Base-by-base conservation (phyloP, 1,139 yeast species). In the Spathaspora sp. region DNA sequence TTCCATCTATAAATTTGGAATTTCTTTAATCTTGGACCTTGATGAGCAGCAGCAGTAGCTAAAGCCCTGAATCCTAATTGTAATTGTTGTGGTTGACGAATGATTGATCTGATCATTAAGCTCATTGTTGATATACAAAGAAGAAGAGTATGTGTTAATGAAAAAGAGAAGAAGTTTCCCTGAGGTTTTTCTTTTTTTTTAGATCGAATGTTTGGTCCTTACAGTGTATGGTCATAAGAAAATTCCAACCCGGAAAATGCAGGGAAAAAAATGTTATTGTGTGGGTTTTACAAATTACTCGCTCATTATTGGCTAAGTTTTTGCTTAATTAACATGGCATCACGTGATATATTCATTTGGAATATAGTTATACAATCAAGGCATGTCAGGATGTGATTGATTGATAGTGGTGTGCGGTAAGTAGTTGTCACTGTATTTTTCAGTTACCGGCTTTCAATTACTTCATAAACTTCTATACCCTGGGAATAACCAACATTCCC, bases 1-100 rank as follows among this genome's bases (percentile, higher is more conserved):
- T 88, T 88, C 98, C 99, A 93, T 76, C 99, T 84, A 79, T 93
- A 93, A 59, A 93, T 84, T 67, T 91, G 89, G 71, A 93, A 90
- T 44, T 85, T 82, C 76, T 93, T 93, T 58, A 86, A 55, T 55
- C 85, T 78, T 48, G 86, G 83, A 7, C 75, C 55, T 51, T 67
- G 63, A 38, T 62, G 61, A 31, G 66, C 60, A 49, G 70, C 72
- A 45, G 62, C 62, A 40, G 80, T 73, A 51, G 80, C 80, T 56
- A 75, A 69, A 13, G 66, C 57, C 61, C 79, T 70, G 45, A 60
- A 43, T 11, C 50, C 43, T 34, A 33, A 27, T 34, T 47, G 43
- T 26, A 47, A 34, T 36, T 51, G 43, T 44, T 46, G 50, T 42
- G 47, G 96, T 49, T 54, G 55, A 51, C 58, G 59, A 43, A 56